These are phyloP conservation scores for Moniliella sp. DNA, from an alignment of 1,284 basidiomycete genomes.

Conservation along the genomic window DNA sequence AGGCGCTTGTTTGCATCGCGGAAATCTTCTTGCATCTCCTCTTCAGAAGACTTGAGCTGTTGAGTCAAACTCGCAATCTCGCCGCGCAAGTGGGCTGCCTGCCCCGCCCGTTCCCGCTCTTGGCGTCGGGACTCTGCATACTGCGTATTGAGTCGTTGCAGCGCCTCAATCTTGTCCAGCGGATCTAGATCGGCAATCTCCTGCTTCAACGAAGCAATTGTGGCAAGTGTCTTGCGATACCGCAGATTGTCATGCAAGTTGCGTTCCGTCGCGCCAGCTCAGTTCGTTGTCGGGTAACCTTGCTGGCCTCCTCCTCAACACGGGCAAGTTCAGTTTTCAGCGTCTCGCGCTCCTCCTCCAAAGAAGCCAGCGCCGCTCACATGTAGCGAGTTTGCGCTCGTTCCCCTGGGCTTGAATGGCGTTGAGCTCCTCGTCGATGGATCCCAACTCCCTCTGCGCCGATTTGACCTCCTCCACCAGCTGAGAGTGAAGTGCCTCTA, in stretches of 20 bases:
- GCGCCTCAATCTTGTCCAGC: constrained; percentile 11
- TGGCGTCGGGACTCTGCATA: constrained; percentile 50
- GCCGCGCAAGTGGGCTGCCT: constrained; percentile 36
- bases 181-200: constrained; percentile 43
- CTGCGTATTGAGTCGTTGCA: constrained; percentile 59
- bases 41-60: constrained; percentile 40
- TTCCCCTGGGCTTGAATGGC: not conserved
- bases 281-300: constrained; percentile 29
- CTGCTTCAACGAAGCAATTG: constrained; percentile 48
- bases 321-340: constrained; percentile 33
- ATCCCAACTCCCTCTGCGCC: not conserved
- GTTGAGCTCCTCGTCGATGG: not conserved
- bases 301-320: constrained; percentile 10
- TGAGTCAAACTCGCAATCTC: constrained; percentile 17
- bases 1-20: constrained; percentile 66
- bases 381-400: not conserved
- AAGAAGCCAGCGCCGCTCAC: constrained; percentile 31
- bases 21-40: constrained; percentile 58
- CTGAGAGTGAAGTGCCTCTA: not conserved
- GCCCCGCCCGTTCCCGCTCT: constrained; percentile 50
- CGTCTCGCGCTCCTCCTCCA: constrained; percentile 42
- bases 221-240: constrained; percentile 48
- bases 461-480: not conserved
- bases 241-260: constrained; percentile 71
- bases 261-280: constrained; percentile 33